Evolutionary conservation across 2,329 filamentous ascomycete species (phyloP).

Genomic region (Aspergillus uvarum): DNA sequence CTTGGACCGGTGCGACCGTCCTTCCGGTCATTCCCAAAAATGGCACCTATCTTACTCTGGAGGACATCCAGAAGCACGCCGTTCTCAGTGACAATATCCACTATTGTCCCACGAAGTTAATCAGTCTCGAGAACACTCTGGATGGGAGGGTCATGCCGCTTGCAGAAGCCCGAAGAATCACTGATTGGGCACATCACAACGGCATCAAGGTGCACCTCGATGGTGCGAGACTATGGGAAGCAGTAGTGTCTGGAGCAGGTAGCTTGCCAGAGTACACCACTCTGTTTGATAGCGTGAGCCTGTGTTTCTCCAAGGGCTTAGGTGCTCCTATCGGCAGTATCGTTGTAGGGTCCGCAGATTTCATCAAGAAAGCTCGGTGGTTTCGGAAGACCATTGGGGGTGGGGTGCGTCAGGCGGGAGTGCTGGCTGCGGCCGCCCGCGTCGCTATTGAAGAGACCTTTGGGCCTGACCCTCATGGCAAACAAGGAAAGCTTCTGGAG

Average conservation of each 20-base stretch:
- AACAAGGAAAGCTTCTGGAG: conserved; percentile 61
- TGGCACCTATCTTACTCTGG: conserved; percentile 69
- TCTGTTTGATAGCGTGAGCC: conserved; percentile 70
- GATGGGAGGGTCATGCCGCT: conserved; percentile 77
- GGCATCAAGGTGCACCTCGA: conserved; percentile 73
- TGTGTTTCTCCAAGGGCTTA: conserved; percentile 81
- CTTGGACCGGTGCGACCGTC: conserved; percentile 69
- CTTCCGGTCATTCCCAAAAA: conserved; percentile 68
- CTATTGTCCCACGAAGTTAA: conserved; percentile 74
- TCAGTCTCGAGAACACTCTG: conserved; percentile 83
- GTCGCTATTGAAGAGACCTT: conserved; percentile 81
- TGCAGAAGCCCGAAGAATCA: conserved; percentile 66
- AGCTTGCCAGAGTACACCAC: conserved; percentile 65
- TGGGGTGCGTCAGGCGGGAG: conserved; percentile 72
- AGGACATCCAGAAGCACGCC: conserved; percentile 68
- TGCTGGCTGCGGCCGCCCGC: conserved; percentile 71
- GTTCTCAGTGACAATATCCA: conserved; percentile 69
- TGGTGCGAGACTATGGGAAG: conserved; percentile 80
- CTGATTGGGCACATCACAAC: conserved; percentile 65
- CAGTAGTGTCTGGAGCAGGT: conserved; percentile 68
- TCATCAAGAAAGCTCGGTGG: conserved; percentile 70
- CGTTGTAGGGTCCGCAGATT: conserved; percentile 59
- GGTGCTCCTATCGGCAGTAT: conserved; percentile 79
- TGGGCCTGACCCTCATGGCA: conserved; percentile 54
- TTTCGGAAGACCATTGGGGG: conserved; percentile 79